Conservation (phyloP, 495 filamentous ascomycete species). For the Hypoxylon perforatum region DNA sequence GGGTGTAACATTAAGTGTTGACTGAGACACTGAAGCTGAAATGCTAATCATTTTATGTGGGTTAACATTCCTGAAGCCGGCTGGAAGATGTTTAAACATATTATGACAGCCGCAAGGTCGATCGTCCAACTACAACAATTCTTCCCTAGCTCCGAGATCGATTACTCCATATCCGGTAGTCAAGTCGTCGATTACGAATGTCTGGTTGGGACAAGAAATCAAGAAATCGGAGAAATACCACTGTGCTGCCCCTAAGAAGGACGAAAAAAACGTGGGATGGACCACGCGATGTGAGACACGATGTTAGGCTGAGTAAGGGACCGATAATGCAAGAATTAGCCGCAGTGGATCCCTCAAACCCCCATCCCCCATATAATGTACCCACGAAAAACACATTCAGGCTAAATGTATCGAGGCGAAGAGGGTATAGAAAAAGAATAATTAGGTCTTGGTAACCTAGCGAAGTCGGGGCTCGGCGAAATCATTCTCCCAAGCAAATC, state of each 20-base stretch:
- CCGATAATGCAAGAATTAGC: slow-evolving; percentile 33
- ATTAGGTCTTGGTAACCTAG: background rate
- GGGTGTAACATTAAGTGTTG: no score
- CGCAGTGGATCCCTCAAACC: slow-evolving; percentile 34
- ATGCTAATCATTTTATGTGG: no score
- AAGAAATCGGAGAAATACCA: background rate
- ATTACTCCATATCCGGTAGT: no score
- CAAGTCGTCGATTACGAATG: no score
- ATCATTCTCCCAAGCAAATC: slow-evolving; percentile 42
- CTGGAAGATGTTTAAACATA: no score
- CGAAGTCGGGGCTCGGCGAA: slow-evolving; percentile 38
- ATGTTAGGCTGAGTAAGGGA: background rate
- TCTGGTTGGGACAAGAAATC: background rate
- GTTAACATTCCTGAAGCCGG: no score
- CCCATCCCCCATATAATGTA: slow-evolving; percentile 18
- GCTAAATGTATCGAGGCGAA: slow-evolving; percentile 36
- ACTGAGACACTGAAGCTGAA: no score
- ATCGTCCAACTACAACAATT: no score
- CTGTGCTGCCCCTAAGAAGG: background rate
- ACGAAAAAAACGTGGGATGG: slow-evolving; percentile 24
- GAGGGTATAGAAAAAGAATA: no score
- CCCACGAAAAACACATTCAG: slow-evolving; percentile 32
- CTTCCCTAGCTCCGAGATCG: no score
- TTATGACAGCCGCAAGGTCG: no score
- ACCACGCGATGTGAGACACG: slow-evolving; percentile 18